These are phyloP conservation scores for Boletus holoroseus DNA, from an alignment of 1,284 basidiomycete species.

Conservation along the genomic window DNA sequence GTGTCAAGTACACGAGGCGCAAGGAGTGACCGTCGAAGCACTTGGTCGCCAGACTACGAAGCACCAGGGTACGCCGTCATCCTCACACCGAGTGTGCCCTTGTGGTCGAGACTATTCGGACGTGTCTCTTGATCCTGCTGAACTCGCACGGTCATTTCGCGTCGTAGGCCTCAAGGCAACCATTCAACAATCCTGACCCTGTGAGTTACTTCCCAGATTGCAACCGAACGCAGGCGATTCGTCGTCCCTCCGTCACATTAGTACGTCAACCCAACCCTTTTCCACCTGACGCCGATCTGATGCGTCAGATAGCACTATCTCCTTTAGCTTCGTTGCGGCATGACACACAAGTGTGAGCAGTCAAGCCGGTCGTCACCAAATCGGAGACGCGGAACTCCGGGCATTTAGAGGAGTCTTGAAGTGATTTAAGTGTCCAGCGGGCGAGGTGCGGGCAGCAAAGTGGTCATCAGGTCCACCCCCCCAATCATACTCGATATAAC, in stretches of 20 bases:
- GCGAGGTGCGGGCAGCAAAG: neutral
- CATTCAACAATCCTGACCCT: slow-evolving; percentile 20
- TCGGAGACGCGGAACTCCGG: neutral
- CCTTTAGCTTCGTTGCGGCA: neutral
- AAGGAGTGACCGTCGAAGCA: neutral
- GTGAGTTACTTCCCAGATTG: neutral
- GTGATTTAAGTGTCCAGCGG: neutral
- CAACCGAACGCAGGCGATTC: neutral
- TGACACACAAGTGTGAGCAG: neutral
- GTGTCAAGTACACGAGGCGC: slow-evolving; percentile 16
- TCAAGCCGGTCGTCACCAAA: neutral
- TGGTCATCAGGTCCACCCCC: no score
- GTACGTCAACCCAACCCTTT: neutral
- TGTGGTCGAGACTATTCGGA: neutral
- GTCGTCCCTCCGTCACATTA: neutral
- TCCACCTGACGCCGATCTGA: neutral
- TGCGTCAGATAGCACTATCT: neutral
- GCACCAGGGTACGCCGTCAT: no score
- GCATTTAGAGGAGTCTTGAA: neutral
- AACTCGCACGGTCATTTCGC: slow-evolving; percentile 30
- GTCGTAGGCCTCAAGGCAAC: slow-evolving; percentile 25
- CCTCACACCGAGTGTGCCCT: no score
- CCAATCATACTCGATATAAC: neutral
- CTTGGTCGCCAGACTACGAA: no score
- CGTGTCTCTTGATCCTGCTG: slow-evolving; percentile 8